Conservation (phyloP, 305 asterid species). For the Fraxinus nigra region DNA sequence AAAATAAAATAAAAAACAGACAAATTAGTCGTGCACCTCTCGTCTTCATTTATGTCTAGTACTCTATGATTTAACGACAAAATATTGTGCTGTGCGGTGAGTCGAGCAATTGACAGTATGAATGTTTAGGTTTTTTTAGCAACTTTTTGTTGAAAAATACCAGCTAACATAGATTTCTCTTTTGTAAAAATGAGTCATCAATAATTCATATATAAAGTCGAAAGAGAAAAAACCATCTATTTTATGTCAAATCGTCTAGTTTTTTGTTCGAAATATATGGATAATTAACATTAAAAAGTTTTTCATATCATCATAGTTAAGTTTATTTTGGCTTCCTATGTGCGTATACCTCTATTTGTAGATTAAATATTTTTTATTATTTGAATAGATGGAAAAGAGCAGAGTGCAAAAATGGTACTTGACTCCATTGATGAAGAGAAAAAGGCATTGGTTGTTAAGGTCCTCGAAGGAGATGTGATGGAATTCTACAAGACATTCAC, state of each 20-base stretch:
- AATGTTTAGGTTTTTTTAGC: not conserved
- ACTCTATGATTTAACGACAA: not conserved
- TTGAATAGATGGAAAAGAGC: not conserved
- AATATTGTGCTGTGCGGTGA: not conserved
- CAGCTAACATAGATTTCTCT: not conserved
- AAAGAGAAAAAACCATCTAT: not conserved
- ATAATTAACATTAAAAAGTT: not conserved
- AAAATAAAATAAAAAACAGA: too few relatives aligned
- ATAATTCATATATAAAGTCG: not conserved
- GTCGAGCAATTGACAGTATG: not conserved
- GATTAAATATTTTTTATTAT: not conserved
- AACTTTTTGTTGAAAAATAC: not conserved
- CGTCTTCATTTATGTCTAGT: not conserved
- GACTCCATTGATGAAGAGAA: not conserved
- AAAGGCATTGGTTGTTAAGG: not conserved
- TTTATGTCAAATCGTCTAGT: not conserved
- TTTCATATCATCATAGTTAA: too few relatives aligned
- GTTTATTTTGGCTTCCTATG: too few relatives aligned
- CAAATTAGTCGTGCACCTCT: not conserved
- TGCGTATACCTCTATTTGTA: not conserved
- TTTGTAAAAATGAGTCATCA: not conserved
- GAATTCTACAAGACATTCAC: constrained; percentile 32
- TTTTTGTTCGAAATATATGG: not conserved
- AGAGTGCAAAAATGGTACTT: not conserved
- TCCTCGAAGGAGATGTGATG: constrained; percentile 25